These are phyloP conservation scores for Solanum hybrid DNA, from an alignment of 305 asterid genomes.

Conservation along the genomic window DNA sequence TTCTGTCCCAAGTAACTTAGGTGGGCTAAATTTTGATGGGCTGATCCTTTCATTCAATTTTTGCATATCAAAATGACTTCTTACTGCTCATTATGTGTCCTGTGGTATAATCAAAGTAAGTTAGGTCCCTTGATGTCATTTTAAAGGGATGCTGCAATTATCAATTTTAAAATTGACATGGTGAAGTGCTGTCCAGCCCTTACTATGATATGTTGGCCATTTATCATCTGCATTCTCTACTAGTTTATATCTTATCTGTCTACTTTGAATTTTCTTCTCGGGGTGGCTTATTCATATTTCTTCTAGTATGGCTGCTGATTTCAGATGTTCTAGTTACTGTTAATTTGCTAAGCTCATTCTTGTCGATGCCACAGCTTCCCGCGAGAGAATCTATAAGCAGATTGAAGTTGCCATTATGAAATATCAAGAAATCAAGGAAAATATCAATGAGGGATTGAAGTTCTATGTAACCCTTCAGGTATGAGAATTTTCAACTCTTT, in stretches of 20 bases:
- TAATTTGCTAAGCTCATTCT: neutral
- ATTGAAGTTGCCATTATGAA: conserved; percentile 93
- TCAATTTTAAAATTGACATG: neutral
- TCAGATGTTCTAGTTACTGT: neutral
- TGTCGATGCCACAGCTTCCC: conserved; percentile 56
- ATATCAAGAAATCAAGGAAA: conserved; percentile 82
- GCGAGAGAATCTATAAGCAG: conserved; percentile 87
- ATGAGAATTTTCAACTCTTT: conserved; percentile 7
- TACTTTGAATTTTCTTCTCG: neutral
- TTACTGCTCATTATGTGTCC: neutral
- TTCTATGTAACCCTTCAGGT: conserved; percentile 97
- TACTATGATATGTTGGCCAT: neutral
- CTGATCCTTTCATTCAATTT: neutral
- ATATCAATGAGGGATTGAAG: conserved; percentile 92
- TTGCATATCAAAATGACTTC: neutral
- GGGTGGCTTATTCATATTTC: neutral
- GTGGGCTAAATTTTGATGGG: neutral
- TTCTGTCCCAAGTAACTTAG: neutral
- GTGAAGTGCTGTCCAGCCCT: neutral
- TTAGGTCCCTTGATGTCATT: neutral
- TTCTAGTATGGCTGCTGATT: neutral
- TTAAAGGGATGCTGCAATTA: neutral
- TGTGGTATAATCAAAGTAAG: neutral
- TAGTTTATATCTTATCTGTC: neutral
- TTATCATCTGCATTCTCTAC: neutral